A percentile compares a stretch with the other conserved stretches of the same genome.
Evolutionary conservation across 148 eudicot species (phyloP).

Genomic region (Polygonum aviculare): DNA sequence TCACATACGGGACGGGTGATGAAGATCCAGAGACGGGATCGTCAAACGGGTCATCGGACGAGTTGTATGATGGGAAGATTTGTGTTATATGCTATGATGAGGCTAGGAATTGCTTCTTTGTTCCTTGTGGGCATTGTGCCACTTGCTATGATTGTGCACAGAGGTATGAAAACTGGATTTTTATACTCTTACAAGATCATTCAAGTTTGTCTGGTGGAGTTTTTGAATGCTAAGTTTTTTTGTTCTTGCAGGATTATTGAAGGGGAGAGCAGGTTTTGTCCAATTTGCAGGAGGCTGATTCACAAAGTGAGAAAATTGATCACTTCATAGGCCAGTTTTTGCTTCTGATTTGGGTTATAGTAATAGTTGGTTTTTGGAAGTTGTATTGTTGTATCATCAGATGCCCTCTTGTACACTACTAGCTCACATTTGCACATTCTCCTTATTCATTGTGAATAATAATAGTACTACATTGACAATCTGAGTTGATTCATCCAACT

Average conservation of each 20-base stretch:
- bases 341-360: background rate
- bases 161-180: constrained; percentile 22
- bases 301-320: constrained; percentile 22
- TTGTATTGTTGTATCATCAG: background rate
- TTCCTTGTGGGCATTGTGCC: constrained; percentile 51
- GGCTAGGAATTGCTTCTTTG: constrained; percentile 32
- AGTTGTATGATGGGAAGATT: constrained; percentile 37
- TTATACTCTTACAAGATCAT: background rate
- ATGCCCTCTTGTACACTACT: background rate
- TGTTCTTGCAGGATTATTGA: constrained; percentile 29
- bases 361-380: background rate
- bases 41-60: constrained; percentile 23
- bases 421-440: background rate
- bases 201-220: background rate
- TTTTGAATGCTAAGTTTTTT: background rate
- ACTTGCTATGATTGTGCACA: constrained; percentile 40
- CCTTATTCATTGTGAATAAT: constrained; percentile 3
- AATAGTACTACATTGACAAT: background rate
- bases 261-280: constrained; percentile 29
- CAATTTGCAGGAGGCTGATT: constrained; percentile 31
- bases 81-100: constrained; percentile 45
- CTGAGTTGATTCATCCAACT: background rate
- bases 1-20: constrained; percentile 31
- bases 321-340: constrained; percentile 11
- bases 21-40: constrained; percentile 28